Percentiles rank a stretch among this genome's conserved stretches.
These are phyloP conservation scores for Isatis lusitanica DNA, from an alignment of 441 rosid genomes.

Conservation along the genomic window DNA sequence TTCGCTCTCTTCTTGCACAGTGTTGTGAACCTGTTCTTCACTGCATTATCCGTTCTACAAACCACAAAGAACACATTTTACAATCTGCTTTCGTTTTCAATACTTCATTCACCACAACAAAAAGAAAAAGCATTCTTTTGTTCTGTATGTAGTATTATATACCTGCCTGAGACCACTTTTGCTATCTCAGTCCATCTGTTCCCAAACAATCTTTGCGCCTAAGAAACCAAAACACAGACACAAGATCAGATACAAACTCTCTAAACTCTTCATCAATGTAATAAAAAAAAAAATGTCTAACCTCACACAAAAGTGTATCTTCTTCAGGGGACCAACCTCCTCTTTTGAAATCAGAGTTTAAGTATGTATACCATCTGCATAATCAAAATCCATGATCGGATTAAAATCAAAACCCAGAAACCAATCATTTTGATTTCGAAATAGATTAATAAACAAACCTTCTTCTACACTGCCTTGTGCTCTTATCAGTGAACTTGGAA, in stretches of 20 bases:
- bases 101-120: background rate
- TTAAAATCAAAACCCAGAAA: constrained; percentile 12
- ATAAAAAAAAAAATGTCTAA: constrained; percentile 26
- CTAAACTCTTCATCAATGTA: background rate
- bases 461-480: constrained; percentile 95
- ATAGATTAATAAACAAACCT: constrained; percentile 49
- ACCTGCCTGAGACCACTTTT: constrained; percentile 99
- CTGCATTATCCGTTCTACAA: constrained; percentile 96
- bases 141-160: constrained; percentile 6
- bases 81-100: background rate
- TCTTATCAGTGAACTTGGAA: constrained; percentile 87
- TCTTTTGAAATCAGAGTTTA: constrained; percentile 97
- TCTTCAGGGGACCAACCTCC: constrained; percentile 99
- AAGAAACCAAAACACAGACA: constrained; percentile 24
- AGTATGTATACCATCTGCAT: constrained; percentile 91
- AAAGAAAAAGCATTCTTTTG: background rate
- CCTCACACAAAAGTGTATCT: constrained; percentile 96
- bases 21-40: constrained; percentile 93
- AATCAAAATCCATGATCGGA: constrained; percentile 37
- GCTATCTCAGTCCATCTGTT: constrained; percentile 99
- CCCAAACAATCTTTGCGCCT: constrained; percentile 94
- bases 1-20: constrained; percentile 96
- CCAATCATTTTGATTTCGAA: background rate
- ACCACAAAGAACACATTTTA: background rate
- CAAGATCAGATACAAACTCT: constrained; percentile 8